phyloP scores from a whole-genome alignment of 331 rosid species.

The Arachis monticola region DNA sequence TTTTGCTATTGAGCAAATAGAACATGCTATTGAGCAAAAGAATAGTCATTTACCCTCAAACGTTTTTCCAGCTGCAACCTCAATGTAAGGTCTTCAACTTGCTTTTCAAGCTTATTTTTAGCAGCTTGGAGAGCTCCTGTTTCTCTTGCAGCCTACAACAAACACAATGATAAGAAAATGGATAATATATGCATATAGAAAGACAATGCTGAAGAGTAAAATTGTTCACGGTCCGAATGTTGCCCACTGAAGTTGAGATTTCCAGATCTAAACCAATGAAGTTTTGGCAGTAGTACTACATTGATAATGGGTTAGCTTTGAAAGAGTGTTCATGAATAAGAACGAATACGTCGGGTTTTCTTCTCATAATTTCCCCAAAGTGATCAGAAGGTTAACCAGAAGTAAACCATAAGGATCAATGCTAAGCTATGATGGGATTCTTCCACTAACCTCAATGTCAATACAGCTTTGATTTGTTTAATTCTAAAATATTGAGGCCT shows the following conservation, averaged over 20 bases:
- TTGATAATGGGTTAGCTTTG: not conserved
- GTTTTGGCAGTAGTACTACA: no score
- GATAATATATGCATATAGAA: not conserved
- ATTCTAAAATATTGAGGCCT: conserved; percentile 7
- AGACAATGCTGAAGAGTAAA: not conserved
- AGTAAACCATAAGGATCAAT: conserved; percentile 20
- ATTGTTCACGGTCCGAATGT: not conserved
- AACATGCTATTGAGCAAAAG: not conserved
- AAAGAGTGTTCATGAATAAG: not conserved
- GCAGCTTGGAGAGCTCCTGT: conserved; percentile 79
- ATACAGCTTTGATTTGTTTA: not conserved
- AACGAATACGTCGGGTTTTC: no score
- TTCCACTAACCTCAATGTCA: not conserved
- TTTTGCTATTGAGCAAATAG: not conserved
- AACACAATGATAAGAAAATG: not conserved
- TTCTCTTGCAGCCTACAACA: conserved; percentile 78
- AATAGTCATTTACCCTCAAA: conserved; percentile 60
- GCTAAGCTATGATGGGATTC: conserved; percentile 10
- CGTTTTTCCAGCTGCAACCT: conserved; percentile 89
- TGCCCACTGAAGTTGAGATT: not conserved
- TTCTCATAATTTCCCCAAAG: not conserved
- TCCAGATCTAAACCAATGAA: not conserved
- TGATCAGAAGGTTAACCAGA: not conserved
- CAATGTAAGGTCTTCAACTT: conserved; percentile 85
- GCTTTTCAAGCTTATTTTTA: conserved; percentile 61